Base-by-base conservation (phyloP, 2,329 filamentous ascomycete species). In the Colletotrichum sansevieriae region DNA sequence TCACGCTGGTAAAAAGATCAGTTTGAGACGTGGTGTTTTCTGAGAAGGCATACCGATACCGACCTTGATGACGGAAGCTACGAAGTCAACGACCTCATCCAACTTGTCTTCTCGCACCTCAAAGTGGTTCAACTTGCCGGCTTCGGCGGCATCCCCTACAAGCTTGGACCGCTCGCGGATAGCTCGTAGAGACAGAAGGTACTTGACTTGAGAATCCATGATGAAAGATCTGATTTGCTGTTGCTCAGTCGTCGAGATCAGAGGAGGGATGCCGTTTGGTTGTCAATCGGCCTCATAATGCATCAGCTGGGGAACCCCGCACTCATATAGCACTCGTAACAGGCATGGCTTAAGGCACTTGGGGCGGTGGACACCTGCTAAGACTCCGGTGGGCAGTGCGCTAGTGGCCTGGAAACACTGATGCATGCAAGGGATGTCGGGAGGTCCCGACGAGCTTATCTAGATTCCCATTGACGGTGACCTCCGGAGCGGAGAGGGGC, bases 21-120 rank as follows among this genome's bases (percentile, higher is more conserved):
- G 18, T 20, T n/a, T 22, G 37, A 18, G 22, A 13, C 13, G 22
- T 20, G 20, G 46, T 1, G 5, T 43, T 18, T 1, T 4, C 12
- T 15, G 11, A 13, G 10, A 11, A 15, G 2, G n/a, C 10, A 4
- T n/a, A 67, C 73, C 46, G 72, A 4, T n/a, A 68, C 73, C 47
- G 72, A 84, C 83, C 68, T 80, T 76, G 29, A 85, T 85, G 18
- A 84, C 76, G 9, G 73, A 73, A 9, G 75, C 73, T 2, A 85
- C 83, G 52, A 81, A 84, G 18, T 83, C 78, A 2, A 79, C 82
- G 11, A 79, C 80, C 13, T 76, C 73, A 13, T 74, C 71, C 75
- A 85, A 76, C 13, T 76, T 77, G 6, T 77, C 74, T 18, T 77
- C 72, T 10, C 82, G 76, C 52, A 82, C 81, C 10, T 80, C 75